Conservation (phyloP, 257 asterid genomes). For the Coffea canephora region DNA sequence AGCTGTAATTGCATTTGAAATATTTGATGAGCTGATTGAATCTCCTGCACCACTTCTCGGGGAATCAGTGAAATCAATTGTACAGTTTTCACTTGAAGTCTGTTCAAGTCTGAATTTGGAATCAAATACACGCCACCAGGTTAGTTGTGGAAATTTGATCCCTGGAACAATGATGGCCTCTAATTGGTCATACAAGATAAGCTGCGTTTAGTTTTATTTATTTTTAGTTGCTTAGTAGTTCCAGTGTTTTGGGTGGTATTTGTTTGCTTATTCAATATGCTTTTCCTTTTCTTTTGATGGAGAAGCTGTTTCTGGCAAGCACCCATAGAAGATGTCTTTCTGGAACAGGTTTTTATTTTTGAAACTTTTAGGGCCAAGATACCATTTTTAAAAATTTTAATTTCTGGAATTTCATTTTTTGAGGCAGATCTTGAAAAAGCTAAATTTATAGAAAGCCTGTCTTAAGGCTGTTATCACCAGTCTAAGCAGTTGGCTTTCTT, state of each 20-base stretch:
- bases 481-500: neutral
- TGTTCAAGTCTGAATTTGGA: conserved; percentile 81
- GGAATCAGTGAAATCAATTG: conserved; percentile 89
- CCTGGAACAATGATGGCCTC: neutral
- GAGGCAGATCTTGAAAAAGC: neutral
- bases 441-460: neutral
- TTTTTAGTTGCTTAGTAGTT: neutral
- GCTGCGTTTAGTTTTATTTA: neutral
- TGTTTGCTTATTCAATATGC: neutral
- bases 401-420: neutral
- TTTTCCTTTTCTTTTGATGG: neutral
- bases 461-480: neutral
- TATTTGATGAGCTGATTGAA: conserved; percentile 98
- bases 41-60: conserved; percentile 99
- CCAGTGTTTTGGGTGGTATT: neutral
- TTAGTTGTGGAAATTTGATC: conserved; percentile 24
- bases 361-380: neutral
- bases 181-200: neutral
- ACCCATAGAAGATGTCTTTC: neutral
- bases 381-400: neutral
- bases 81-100: conserved; percentile 96
- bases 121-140: conserved; percentile 94
- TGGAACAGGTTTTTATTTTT: neutral
- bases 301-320: neutral
- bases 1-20: conserved; percentile 93